Evolutionary conservation across 75 land plant genomes (phyloP).

Genomic region (Selaginella moellendorffii): DNA sequence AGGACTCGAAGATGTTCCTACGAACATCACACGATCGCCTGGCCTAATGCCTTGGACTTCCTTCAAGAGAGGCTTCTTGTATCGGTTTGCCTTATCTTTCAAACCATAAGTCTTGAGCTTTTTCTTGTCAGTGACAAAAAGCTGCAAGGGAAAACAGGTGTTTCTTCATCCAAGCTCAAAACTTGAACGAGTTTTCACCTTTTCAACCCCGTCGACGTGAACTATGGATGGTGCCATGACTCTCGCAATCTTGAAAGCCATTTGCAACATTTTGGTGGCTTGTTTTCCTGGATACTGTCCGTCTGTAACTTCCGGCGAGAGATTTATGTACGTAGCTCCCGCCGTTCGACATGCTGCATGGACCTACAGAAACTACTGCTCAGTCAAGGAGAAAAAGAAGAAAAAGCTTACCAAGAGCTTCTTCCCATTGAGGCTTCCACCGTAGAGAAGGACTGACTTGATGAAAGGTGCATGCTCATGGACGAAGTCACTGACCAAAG

Average conservation of each 20-base stretch:
- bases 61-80: constrained; percentile 20
- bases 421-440: constrained; percentile 24
- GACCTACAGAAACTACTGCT: constrained; percentile 11
- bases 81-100: constrained; percentile 23
- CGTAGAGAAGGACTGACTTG: constrained; percentile 23
- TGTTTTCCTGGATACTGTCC: constrained; percentile 25
- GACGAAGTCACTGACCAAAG: constrained; percentile 22
- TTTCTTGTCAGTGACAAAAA: constrained; percentile 25
- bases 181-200: constrained; percentile 6
- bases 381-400: not conserved
- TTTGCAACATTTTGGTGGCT: constrained; percentile 21
- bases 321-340: constrained; percentile 28
- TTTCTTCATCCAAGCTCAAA: not conserved
- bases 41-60: constrained; percentile 17
- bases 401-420: constrained; percentile 25
- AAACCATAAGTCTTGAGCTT: constrained; percentile 25
- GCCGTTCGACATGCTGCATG: constrained; percentile 32
- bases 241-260: constrained; percentile 28
- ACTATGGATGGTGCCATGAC: constrained; percentile 31
- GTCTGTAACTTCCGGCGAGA: constrained; percentile 22
- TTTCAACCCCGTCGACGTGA: constrained; percentile 26
- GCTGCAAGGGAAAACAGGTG: constrained; percentile 9
- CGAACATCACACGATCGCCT: constrained; percentile 26
- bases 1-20: constrained; percentile 26
- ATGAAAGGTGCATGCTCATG: constrained; percentile 26